These are phyloP conservation scores for Gryganskiella cystojenkinii DNA, from an alignment of 192 early-diverging fungal species.

Conservation along the genomic window DNA sequence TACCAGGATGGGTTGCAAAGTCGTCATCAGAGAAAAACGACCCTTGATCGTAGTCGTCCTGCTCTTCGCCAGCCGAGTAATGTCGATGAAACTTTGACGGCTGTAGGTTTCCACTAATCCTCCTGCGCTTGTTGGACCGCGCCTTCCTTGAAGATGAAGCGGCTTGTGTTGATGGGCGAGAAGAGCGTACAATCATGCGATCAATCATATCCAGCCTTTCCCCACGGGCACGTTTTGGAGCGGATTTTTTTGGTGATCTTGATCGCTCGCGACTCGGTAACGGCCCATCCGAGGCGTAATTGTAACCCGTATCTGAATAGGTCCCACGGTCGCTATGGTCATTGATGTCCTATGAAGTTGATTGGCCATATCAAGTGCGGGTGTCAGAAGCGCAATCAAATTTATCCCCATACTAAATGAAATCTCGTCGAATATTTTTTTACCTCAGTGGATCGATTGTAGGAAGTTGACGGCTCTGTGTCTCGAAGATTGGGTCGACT, in stretches of 20 bases:
- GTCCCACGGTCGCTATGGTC: no score
- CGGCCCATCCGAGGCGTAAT: no score
- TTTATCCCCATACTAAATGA: background rate
- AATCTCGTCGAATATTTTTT: no score
- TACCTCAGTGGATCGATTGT: no score
- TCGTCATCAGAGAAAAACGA: no score
- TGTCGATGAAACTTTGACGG: background rate
- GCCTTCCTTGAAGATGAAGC: background rate
- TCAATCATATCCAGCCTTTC: constrained; percentile 33
- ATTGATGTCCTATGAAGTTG: no score
- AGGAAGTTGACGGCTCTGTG: background rate
- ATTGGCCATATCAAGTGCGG: no score
- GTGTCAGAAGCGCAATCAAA: background rate
- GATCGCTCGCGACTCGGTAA: background rate
- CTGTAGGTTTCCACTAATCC: constrained; percentile 14
- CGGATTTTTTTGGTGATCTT: background rate
- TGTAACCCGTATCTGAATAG: background rate
- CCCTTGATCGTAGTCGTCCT: no score
- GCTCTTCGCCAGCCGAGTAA: no score
- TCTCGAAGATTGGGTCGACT: background rate
- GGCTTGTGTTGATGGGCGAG: background rate
- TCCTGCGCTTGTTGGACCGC: constrained; percentile 9
- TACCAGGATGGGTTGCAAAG: no score
- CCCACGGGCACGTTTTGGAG: background rate
- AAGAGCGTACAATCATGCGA: constrained; percentile 28